Percentiles rank a stretch among this genome's conserved stretches.
Conservation (phyloP, 2,329 filamentous ascomycete genomes). For the Bipolaris victoriae region DNA sequence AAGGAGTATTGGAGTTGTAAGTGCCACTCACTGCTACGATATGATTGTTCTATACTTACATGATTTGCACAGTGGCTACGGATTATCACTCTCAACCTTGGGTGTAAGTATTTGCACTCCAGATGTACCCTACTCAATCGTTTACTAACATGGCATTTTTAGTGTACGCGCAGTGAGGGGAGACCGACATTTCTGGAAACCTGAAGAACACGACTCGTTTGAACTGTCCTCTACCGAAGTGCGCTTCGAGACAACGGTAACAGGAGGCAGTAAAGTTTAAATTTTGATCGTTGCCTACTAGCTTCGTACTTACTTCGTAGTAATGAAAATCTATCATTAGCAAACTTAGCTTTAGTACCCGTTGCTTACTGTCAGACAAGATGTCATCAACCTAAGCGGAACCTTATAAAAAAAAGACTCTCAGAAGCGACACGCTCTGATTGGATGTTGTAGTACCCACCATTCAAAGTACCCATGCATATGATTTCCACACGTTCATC, state of each 20-base stretch:
- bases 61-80: constrained; percentile 18
- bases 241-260: background rate
- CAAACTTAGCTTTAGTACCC: too few species aligned
- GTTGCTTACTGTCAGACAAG: too few species aligned
- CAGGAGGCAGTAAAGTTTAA: constrained; percentile 13
- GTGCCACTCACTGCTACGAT: background rate
- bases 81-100: constrained; percentile 35
- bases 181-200: constrained; percentile 33
- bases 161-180: constrained; percentile 30
- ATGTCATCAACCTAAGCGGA: too few species aligned
- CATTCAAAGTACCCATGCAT: too few species aligned
- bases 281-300: too few species aligned
- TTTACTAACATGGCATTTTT: background rate
- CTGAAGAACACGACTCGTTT: constrained; percentile 27
- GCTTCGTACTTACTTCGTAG: too few species aligned
- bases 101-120: constrained; percentile 15
- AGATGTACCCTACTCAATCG: background rate
- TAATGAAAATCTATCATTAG: too few species aligned
- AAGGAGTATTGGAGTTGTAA: constrained; percentile 41
- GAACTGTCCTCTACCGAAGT: constrained; percentile 29
- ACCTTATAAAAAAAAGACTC: too few species aligned
- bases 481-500: too few species aligned
- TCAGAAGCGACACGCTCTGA: too few species aligned
- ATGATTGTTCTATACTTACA: constrained; percentile 9
- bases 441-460: too few species aligned